These are phyloP conservation scores for Diplodia sapinea DNA, from an alignment of 2,329 filamentous ascomycete genomes.

Conservation along the genomic window DNA sequence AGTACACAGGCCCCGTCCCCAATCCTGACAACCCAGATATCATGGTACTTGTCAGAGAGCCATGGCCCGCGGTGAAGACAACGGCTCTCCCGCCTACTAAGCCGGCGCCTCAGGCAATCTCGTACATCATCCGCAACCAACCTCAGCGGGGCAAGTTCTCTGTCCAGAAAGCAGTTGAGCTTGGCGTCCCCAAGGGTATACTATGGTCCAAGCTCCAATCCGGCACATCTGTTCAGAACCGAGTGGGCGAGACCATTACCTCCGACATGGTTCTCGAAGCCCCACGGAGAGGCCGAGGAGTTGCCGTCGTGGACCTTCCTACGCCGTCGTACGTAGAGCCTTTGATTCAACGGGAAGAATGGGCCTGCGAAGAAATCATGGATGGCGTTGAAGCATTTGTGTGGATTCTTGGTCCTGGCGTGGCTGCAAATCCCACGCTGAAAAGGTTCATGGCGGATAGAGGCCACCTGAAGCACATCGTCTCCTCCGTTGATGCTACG, in stretches of 20 bases:
- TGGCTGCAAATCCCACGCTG: constrained; percentile 68
- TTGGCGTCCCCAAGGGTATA: constrained; percentile 67
- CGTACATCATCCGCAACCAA: constrained; percentile 79
- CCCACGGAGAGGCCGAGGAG: constrained; percentile 69
- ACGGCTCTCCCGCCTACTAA: constrained; percentile 69
- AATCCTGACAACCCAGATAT: constrained; percentile 64
- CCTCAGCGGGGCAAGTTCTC: constrained; percentile 82
- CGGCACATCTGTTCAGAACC: constrained; percentile 68
- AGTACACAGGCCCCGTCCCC: constrained; percentile 72
- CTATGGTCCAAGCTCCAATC: constrained; percentile 66
- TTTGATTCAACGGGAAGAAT: constrained; percentile 74
- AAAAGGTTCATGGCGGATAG: constrained; percentile 71
- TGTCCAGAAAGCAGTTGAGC: constrained; percentile 63
- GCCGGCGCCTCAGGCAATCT: constrained; percentile 72
- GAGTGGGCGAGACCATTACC: constrained; percentile 72
- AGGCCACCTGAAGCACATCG: constrained; percentile 70
- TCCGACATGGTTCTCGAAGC: constrained; percentile 85
- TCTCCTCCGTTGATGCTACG: constrained; percentile 75
- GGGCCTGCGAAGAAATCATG: constrained; percentile 69
- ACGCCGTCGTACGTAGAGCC: constrained; percentile 70
- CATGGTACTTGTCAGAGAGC: constrained; percentile 73
- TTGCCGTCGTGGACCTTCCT: constrained; percentile 82
- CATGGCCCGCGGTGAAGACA: constrained; percentile 76
- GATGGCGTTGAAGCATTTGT: constrained; percentile 70
- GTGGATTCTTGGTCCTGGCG: constrained; percentile 78